phyloP scores from a whole-genome alignment of 1,284 basidiomycete genomes.

The Papiliotrema nemorosa region DNA sequence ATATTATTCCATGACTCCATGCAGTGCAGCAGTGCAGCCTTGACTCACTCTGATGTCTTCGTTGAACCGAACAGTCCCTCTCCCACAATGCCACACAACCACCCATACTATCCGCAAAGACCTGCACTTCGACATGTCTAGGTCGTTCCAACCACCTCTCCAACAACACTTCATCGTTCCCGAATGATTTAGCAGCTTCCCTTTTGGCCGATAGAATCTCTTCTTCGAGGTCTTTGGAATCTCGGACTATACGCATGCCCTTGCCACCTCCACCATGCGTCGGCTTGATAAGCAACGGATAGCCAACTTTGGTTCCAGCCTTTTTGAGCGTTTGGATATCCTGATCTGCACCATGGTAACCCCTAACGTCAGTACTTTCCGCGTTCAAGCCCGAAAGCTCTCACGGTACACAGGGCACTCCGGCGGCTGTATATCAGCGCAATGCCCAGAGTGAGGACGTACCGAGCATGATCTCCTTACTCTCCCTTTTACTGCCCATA shows the following conservation, averaged over 20 bases:
- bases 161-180: conserved; percentile 77
- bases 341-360: conserved; percentile 58
- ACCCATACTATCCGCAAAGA: conserved; percentile 75
- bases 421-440: conserved; percentile 57
- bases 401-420: conserved; percentile 89
- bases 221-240: conserved; percentile 56
- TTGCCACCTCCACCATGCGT: conserved; percentile 71
- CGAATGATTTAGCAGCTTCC: conserved; percentile 80
- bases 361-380: conserved; percentile 27
- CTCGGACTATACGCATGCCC: conserved; percentile 62
- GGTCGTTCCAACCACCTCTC: conserved; percentile 82
- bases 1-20: background rate
- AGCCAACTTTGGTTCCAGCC: conserved; percentile 55
- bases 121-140: conserved; percentile 83
- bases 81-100: conserved; percentile 85
- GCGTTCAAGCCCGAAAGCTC: conserved; percentile 54
- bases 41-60: conserved; percentile 72
- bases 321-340: conserved; percentile 52
- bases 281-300: conserved; percentile 64
- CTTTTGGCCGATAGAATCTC: conserved; percentile 78
- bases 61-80: conserved; percentile 89
- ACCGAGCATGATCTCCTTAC: conserved; percentile 81
- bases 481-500: conserved; percentile 64
- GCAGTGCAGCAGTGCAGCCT: background rate
- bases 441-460: conserved; percentile 4